These are phyloP conservation scores for Penicillium ochrochloron DNA, from an alignment of 495 filamentous ascomycete species.

Conservation along the genomic window DNA sequence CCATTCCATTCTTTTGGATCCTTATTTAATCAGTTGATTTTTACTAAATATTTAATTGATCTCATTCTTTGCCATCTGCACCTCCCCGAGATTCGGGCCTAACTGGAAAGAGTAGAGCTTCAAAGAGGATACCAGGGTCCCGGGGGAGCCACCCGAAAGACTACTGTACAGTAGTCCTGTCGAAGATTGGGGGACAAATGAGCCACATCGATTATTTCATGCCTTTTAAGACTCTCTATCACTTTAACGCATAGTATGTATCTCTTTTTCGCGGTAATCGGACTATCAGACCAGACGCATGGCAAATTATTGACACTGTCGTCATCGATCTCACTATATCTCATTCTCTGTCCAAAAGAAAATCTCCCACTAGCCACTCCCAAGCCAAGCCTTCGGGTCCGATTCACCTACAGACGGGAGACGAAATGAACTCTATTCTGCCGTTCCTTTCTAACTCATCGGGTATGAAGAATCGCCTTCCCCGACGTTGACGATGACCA, in stretches of 20 bases:
- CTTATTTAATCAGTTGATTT: background rate
- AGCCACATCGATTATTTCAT: slow-evolving; percentile 2
- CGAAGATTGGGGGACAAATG: background rate
- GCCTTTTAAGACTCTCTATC: background rate
- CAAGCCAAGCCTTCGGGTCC: background rate
- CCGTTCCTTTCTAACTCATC: background rate
- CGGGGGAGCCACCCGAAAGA: slow-evolving; percentile 5
- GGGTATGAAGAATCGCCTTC: slow-evolving; percentile 25
- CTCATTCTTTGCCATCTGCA: background rate
- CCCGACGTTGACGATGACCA: slow-evolving; percentile 13
- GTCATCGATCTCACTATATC: slow-evolving; percentile 1
- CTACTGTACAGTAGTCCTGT: background rate
- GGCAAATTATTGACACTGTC: background rate
- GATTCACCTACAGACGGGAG: slow-evolving; percentile 1
- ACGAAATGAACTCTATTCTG: slow-evolving; percentile 16
- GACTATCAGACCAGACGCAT: background rate
- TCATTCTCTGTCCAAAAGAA: slow-evolving; percentile 12
- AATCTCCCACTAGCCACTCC: background rate
- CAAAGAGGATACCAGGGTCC: background rate
- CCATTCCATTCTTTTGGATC: slow-evolving; percentile 12
- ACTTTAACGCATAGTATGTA: background rate
- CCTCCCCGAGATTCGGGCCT: background rate
- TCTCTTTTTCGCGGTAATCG: background rate
- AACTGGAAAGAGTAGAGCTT: background rate
- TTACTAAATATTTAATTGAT: background rate